Base-by-base conservation (phyloP, 352 stramenopile species). In the Phytophthora quininea region DNA sequence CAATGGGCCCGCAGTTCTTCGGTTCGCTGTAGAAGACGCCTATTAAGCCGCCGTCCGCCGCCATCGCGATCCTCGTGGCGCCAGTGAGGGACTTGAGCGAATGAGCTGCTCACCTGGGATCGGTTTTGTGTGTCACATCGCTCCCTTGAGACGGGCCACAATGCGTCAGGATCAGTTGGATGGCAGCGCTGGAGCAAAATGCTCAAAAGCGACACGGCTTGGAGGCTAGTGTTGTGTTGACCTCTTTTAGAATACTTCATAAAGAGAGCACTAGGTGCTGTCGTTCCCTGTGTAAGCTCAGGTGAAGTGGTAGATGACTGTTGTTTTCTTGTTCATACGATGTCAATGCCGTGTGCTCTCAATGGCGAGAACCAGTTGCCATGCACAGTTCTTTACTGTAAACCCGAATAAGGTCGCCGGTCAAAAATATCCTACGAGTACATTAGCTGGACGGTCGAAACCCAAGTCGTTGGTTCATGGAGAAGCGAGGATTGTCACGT, bases 91-190 rank as follows among this genome's bases (percentile, higher is more conserved):
- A 57, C 38, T 58, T 63, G 38, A 15, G 12, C 42, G 15, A 62
- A 51, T 65, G 51, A 62, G 43, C 56, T 49, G 43, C 43, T 49
- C 43, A 49, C 30, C 10, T 11, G 35, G 10, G 35, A 11, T 40
- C 6, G 35, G 35, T 6, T 40, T 40, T 40, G 10, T 40, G 35
- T 11, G 6, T 6, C 35, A 40, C 6, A 40, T 40, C 6, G 35
- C 35, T 40, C 6, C 15, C 35, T 29, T 67, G 60, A 67, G 60
- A 61, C 51, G 24, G 12, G 51, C 31, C 60, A 67, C 60, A 19
- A 29, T 12, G 29, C 43, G 43, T n/a, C 15, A 49, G 43, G 43
- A 49, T 49, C 43, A 49, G 12, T 49, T 49, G 43, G 43, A 49
- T 40, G 35, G 35, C 35, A 40, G 0, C 19, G 19, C 19, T 24